Base-by-base conservation (phyloP, 2,329 filamentous ascomycete genomes). In the Diaporthe citri region DNA sequence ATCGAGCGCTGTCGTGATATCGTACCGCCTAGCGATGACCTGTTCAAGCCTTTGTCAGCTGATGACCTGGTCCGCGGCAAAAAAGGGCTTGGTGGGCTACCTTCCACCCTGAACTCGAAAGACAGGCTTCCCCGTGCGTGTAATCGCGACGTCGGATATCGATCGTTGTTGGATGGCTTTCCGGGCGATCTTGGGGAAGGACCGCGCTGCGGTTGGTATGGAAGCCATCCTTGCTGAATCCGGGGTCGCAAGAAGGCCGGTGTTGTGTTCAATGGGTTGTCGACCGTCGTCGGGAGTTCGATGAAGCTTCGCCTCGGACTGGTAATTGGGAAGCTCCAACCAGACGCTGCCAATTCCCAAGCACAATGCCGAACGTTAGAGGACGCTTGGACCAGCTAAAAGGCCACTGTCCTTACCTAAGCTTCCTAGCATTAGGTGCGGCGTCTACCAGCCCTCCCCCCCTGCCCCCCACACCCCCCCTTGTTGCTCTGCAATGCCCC, bases 71-170 rank as follows among this genome's bases (percentile, higher is more conserved):
- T 28, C 67, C 70, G 78, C 84, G 79, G 85, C 80, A 59, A 79
- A 57, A 34, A 56, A 46, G 46, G 62, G 77, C 46, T 79, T 48
- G 64, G 84, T 86, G 86, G 86, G 31, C 48, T 55, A 97, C 94
- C 96, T 93, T 88, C 97, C 97, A 86, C 96, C 96, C 82, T 96
- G 92, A 74, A 93, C 89, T 82, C 95, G 93, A 82, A 98, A 87
- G 81, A 98, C 96, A 77, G 97, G 96, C 89, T 98, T 98, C 85
- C 97, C 97, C 75, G 97, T 99, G 81, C 97, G 91, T 77, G 96
- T 97, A 82, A 99, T 98, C 81, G 94, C 89, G 82, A 99, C 90
- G 88, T 99, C 97, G 83, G 95, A 94, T 79, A 93, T 81, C 77
- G 85, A 84, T 83, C 89, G 88, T 81, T 87, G 87, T 81, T 88